A percentile compares a stretch with the other conserved stretches of the same genome.
These are phyloP conservation scores for Blastocystis sp. DNA, from an alignment of 352 stramenopile genomes.

Conservation along the genomic window DNA sequence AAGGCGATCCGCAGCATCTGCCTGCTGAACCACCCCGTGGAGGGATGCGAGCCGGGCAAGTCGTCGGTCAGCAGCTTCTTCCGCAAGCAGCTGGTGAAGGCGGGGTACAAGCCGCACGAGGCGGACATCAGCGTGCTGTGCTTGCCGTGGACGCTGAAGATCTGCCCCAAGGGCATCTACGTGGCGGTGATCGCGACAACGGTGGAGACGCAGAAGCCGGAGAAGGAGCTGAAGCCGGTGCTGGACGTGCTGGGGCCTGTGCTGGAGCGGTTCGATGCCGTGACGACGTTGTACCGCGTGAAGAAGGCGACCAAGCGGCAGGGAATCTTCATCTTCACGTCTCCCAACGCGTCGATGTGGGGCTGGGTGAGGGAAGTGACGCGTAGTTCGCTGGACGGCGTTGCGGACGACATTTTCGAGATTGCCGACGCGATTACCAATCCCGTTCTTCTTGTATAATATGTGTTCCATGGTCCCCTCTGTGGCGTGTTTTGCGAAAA, in stretches of 20 bases:
- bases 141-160: slow-evolving; percentile 87
- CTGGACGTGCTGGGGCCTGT: slow-evolving; percentile 91
- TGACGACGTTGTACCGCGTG: slow-evolving; percentile 72
- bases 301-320: slow-evolving; percentile 35
- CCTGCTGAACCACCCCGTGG: slow-evolving; percentile 95
- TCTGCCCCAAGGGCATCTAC: slow-evolving; percentile 91
- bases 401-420: slow-evolving; percentile 42
- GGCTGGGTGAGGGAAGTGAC: background rate
- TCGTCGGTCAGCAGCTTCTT: slow-evolving; percentile 98
- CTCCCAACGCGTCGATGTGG: slow-evolving; percentile 23
- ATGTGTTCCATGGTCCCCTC: background rate
- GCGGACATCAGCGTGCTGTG: slow-evolving; percentile 90
- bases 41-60: slow-evolving; percentile 87
- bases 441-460: background rate
- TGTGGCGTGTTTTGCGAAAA: background rate
- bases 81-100: slow-evolving; percentile 75
- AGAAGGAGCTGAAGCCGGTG: slow-evolving; percentile 88
- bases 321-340: slow-evolving; percentile 55
- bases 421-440: background rate
- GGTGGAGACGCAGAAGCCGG: slow-evolving; percentile 89
- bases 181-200: slow-evolving; percentile 96
- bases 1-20: slow-evolving; percentile 96
- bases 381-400: slow-evolving; percentile 43
- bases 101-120: slow-evolving; percentile 41
- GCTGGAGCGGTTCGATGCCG: slow-evolving; percentile 90